A percentile compares a stretch with the other conserved stretches of the same genome.
phyloP scores from a whole-genome alignment of 1,284 basidiomycete genomes.

The Leccinum griseonigrum region DNA sequence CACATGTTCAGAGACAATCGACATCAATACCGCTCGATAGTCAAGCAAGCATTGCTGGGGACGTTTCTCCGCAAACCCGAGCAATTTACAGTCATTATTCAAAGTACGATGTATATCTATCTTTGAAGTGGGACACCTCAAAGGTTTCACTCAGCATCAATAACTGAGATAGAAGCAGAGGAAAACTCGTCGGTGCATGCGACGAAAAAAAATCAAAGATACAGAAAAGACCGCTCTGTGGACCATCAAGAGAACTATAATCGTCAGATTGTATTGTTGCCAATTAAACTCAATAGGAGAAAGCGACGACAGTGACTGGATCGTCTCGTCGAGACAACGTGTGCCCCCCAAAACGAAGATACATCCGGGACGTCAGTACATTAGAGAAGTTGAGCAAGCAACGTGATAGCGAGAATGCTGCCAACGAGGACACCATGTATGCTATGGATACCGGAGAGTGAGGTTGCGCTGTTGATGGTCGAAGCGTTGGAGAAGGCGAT shows the following conservation, averaged over 20 bases:
- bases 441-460: slow-evolving; percentile 8
- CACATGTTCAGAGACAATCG: background rate
- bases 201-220: background rate
- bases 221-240: slow-evolving; percentile 2
- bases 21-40: background rate
- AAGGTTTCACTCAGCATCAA: background rate
- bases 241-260: background rate
- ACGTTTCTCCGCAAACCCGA: background rate
- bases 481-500: slow-evolving; percentile 55
- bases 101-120: background rate
- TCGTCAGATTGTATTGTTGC: background rate
- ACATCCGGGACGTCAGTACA: background rate
- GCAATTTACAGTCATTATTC: background rate
- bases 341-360: background rate
- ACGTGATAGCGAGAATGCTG: slow-evolving; percentile 19
- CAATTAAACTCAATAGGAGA: background rate
- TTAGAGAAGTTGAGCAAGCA: slow-evolving; percentile 30
- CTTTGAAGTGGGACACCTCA: background rate
- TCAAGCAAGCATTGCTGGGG: background rate
- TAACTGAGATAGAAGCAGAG: background rate
- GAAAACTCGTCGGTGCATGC: background rate
- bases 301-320: background rate
- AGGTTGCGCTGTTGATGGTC: slow-evolving; percentile 42
- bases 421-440: slow-evolving; percentile 14
- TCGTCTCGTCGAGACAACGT: background rate